These are phyloP conservation scores for Juncus effusus DNA, from an alignment of 176 grass and related monocot genomes.

Conservation along the genomic window DNA sequence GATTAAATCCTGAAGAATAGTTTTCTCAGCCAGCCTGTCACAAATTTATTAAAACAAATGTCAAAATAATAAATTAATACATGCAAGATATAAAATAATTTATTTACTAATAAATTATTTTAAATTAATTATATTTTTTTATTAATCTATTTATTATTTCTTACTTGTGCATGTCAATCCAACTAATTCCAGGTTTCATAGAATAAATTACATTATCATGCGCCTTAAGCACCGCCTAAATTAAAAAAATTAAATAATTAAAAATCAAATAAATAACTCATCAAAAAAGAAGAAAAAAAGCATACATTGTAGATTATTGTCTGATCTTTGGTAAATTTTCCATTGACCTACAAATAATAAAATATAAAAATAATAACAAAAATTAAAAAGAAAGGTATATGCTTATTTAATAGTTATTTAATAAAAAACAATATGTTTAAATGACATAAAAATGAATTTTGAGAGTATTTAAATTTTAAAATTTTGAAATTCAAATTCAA, in stretches of 20 bases:
- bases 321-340: conserved; percentile 76
- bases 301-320: conserved; percentile 77
- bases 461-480: too few relatives aligned
- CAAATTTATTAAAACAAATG: conserved; percentile 2
- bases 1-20: conserved; percentile 66
- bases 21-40: conserved; percentile 70
- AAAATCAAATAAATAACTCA: background rate
- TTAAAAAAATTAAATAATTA: too few relatives aligned
- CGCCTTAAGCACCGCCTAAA: conserved; percentile 85
- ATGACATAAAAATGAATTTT: conserved; percentile 14
- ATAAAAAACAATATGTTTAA: conserved; percentile 13
- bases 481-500: conserved; percentile 20
- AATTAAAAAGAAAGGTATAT: too few relatives aligned
- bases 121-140: conserved; percentile 3
- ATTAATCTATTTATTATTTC: conserved; percentile 9
- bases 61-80: background rate
- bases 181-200: conserved; percentile 75
- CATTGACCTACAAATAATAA: conserved; percentile 65
- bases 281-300: background rate
- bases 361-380: conserved; percentile 4
- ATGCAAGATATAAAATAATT: background rate
- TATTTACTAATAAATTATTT: background rate
- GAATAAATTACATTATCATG: conserved; percentile 75
- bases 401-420: background rate
- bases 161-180: conserved; percentile 93